These are phyloP conservation scores for Phytophthora aleatoria DNA, from an alignment of 352 stramenopile genomes.

Conservation along the genomic window DNA sequence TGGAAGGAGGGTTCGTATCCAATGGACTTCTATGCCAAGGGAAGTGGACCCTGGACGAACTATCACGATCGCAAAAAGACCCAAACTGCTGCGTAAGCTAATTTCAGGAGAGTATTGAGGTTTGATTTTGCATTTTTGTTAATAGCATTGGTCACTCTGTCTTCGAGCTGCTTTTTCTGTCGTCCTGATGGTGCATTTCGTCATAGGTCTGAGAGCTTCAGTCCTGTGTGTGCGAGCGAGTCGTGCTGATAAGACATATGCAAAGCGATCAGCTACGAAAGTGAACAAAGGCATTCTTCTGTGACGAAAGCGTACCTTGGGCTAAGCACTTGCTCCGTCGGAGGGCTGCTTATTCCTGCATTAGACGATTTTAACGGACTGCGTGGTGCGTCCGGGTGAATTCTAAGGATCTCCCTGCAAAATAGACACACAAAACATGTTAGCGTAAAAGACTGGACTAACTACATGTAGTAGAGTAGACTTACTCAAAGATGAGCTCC, in stretches of 20 bases:
- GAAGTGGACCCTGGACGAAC: slow-evolving; percentile 97
- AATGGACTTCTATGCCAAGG: slow-evolving; percentile 99
- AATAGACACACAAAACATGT: not conserved
- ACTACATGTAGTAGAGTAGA: slow-evolving; percentile 3
- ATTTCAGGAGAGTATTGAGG: slow-evolving; percentile 6
- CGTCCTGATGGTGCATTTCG: slow-evolving; percentile 21
- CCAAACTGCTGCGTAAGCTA: slow-evolving; percentile 16
- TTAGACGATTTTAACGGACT: slow-evolving; percentile 25
- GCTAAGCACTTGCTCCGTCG: slow-evolving; percentile 53
- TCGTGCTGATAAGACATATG: slow-evolving; percentile 22
- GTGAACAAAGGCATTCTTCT: not conserved
- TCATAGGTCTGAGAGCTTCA: slow-evolving; percentile 3
- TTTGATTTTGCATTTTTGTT: slow-evolving; percentile 32
- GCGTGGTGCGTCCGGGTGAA: slow-evolving; percentile 58
- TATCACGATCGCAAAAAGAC: slow-evolving; percentile 82
- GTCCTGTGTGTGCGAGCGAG: slow-evolving; percentile 16
- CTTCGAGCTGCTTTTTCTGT: slow-evolving; percentile 12
- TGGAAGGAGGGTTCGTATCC: slow-evolving; percentile 94
- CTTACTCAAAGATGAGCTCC: slow-evolving; percentile 89
- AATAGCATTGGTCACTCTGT: slow-evolving; percentile 25
- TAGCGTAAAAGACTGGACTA: slow-evolving; percentile 3
- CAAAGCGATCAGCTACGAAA: slow-evolving; percentile 13
- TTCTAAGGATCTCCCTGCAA: slow-evolving; percentile 71
- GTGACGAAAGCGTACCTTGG: slow-evolving; percentile 40
- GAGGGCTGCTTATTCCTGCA: slow-evolving; percentile 26